phyloP scores from a whole-genome alignment of 1,139 yeast genomes.

The Lipomyces yarrowii region DNA sequence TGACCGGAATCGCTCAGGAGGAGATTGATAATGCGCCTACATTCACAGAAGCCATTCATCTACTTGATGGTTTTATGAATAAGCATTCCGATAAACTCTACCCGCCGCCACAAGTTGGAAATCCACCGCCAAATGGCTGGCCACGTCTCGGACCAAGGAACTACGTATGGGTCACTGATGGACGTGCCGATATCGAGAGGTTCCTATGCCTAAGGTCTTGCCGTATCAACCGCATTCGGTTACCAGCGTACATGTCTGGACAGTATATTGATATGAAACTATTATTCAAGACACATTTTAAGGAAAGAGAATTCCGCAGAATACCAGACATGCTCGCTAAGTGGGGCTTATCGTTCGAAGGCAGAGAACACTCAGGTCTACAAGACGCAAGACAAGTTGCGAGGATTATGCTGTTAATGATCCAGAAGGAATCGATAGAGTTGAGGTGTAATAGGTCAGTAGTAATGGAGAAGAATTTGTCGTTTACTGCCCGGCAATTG shows the following conservation, averaged over 20 bases:
- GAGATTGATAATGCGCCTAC: conserved; percentile 33
- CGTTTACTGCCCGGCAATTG: conserved; percentile 5
- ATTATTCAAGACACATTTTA: conserved; percentile 21
- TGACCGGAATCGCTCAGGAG: conserved; percentile 33
- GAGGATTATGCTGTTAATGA: conserved; percentile 24
- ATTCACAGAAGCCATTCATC: conserved; percentile 30
- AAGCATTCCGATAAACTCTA: conserved; percentile 22
- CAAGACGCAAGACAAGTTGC: conserved; percentile 34
- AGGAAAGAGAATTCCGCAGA: conserved; percentile 5
- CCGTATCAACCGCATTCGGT: conserved; percentile 20
- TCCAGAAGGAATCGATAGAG: conserved; percentile 7
- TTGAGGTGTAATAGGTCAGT: conserved; percentile 6
- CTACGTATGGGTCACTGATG: conserved; percentile 37
- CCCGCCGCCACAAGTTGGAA: conserved; percentile 21
- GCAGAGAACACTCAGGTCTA: conserved; percentile 31
- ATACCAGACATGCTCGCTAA: conserved; percentile 25
- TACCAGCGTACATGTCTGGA: conserved; percentile 34
- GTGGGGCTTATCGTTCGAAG: conserved; percentile 27
- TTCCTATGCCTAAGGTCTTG: conserved; percentile 33
- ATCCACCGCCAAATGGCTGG: conserved; percentile 12
- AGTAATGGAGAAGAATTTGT: neutral
- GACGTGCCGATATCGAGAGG: conserved; percentile 36
- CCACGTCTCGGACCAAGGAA: conserved; percentile 16
- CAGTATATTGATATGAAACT: conserved; percentile 34
- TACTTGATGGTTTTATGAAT: conserved; percentile 30